phyloP scores from a whole-genome alignment of 1,284 basidiomycete genomes.

The Wolfiporia cocos region DNA sequence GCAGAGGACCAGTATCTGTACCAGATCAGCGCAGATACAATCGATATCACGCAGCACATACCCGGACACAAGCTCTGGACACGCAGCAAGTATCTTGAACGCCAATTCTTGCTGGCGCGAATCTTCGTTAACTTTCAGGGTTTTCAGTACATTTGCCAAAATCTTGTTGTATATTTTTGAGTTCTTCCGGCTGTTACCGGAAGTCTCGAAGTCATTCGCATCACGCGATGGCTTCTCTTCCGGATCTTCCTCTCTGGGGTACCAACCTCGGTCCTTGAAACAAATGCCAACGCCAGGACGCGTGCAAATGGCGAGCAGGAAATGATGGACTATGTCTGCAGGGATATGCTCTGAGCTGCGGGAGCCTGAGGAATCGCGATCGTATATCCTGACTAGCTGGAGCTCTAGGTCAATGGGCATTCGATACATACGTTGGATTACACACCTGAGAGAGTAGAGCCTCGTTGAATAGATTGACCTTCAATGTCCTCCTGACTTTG shows the following conservation, averaged over 20 bases:
- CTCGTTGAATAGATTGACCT: conserved; percentile 66
- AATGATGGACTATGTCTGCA: conserved; percentile 83
- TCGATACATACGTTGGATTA: conserved; percentile 2
- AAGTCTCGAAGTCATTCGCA: conserved; percentile 23
- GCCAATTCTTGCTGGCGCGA: conserved; percentile 82
- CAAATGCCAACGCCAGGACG: conserved; percentile 82
- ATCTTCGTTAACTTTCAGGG: conserved; percentile 79
- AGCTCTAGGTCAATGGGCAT: conserved; percentile 2
- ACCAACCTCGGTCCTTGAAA: conserved; percentile 90
- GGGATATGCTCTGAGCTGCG: conserved; percentile 49
- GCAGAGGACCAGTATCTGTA: conserved; percentile 73
- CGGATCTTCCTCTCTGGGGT: conserved; percentile 55
- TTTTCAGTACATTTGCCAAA: conserved; percentile 68
- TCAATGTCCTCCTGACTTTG: conserved; percentile 62
- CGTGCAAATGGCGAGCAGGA: conserved; percentile 83
- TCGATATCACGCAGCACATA: conserved; percentile 28
- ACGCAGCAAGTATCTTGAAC: conserved; percentile 70
- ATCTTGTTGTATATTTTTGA: conserved; percentile 81
- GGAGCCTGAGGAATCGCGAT: conserved; percentile 46
- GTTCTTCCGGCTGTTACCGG: conserved; percentile 26
- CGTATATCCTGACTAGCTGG: conserved; percentile 68
- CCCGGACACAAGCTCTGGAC: conserved; percentile 83
- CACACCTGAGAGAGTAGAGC: conserved; percentile 53
- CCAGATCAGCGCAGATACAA: conserved; percentile 1
- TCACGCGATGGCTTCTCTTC: conserved; percentile 21